A percentile compares a stretch with the other conserved stretches of the same genome.
Conservation (phyloP, 495 filamentous ascomycete genomes). For the Penicillium pancosmium region DNA sequence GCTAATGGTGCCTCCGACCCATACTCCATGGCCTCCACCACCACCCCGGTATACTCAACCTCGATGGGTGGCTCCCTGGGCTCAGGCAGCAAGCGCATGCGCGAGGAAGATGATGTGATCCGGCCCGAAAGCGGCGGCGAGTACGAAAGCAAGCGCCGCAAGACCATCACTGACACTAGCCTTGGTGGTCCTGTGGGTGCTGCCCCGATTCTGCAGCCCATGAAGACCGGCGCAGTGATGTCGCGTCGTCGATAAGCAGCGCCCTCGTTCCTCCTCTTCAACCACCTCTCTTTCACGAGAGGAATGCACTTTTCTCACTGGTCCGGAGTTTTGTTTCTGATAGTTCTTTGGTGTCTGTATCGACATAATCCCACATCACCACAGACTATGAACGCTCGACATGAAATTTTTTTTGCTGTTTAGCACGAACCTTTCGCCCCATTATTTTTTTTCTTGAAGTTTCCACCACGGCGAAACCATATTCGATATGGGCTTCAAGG, state of each 20-base stretch:
- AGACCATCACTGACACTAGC: slow-evolving; percentile 69
- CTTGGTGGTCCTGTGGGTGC: slow-evolving; percentile 50
- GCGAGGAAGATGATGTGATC: slow-evolving; percentile 73
- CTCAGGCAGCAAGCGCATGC: slow-evolving; percentile 73
- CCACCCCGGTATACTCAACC: slow-evolving; percentile 57
- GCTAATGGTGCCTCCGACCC: slow-evolving; percentile 70
- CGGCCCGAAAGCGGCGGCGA: slow-evolving; percentile 68
- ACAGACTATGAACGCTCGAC: too few relatives aligned
- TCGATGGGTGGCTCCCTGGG: slow-evolving; percentile 67
- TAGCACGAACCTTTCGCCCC: too few relatives aligned
- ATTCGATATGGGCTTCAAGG: too few relatives aligned
- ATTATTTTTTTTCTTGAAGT: too few relatives aligned
- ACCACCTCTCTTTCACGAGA: too few relatives aligned
- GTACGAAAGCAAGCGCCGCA: slow-evolving; percentile 79
- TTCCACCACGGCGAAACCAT: too few relatives aligned
- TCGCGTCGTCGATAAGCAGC: slow-evolving; percentile 38
- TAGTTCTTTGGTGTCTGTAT: too few relatives aligned
- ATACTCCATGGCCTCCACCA: slow-evolving; percentile 61
- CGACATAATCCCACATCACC: too few relatives aligned
- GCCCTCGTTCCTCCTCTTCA: too few relatives aligned
- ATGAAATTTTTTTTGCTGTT: too few relatives aligned
- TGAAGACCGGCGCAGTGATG: slow-evolving; percentile 47
- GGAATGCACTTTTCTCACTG: too few relatives aligned
- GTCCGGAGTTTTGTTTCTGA: too few relatives aligned
- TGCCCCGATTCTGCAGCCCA: slow-evolving; percentile 40